These are phyloP conservation scores for Coprinellus micaceus DNA, from an alignment of 768 basidiomycete species.

Conservation along the genomic window DNA sequence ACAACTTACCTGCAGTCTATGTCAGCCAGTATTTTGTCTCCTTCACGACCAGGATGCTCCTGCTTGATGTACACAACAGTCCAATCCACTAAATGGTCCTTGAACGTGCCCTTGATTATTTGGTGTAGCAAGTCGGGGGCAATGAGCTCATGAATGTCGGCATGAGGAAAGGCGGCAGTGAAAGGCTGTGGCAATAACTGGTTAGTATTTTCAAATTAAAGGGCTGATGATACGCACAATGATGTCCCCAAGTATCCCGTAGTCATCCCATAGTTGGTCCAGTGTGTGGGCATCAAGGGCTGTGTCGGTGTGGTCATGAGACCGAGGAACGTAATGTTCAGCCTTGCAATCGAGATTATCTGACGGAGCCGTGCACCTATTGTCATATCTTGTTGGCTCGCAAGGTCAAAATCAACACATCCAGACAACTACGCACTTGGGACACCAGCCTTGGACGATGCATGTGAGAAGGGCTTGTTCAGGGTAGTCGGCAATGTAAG, in stretches of 20 bases:
- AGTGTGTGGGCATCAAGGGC: not conserved
- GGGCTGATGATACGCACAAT: slow-evolving; percentile 17
- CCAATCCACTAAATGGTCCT: slow-evolving; percentile 10
- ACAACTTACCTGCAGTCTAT: slow-evolving; percentile 6
- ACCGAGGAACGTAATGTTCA: no score
- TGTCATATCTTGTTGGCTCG: not conserved
- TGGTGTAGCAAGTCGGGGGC: slow-evolving; percentile 10
- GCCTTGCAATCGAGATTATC: no score
- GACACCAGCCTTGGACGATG: slow-evolving; percentile 24
- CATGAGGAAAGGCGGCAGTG: slow-evolving; percentile 27
- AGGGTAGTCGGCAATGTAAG: slow-evolving; percentile 28
- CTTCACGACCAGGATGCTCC: not conserved
- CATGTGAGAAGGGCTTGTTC: slow-evolving; percentile 21
- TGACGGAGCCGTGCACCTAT: no score
- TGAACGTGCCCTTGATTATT: slow-evolving; percentile 10
- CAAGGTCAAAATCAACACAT: not conserved
- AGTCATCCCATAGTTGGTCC: not conserved
- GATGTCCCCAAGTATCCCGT: not conserved
- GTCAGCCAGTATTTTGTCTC: not conserved
- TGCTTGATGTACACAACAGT: slow-evolving; percentile 9
- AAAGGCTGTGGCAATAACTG: no score
- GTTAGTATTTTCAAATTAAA: no score
- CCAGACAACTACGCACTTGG: slow-evolving; percentile 21
- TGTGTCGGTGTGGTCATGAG: not conserved
- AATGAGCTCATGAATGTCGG: slow-evolving; percentile 31